phyloP scores from a whole-genome alignment of 768 basidiomycete genomes.

The Plicaturopsis crispa region DNA sequence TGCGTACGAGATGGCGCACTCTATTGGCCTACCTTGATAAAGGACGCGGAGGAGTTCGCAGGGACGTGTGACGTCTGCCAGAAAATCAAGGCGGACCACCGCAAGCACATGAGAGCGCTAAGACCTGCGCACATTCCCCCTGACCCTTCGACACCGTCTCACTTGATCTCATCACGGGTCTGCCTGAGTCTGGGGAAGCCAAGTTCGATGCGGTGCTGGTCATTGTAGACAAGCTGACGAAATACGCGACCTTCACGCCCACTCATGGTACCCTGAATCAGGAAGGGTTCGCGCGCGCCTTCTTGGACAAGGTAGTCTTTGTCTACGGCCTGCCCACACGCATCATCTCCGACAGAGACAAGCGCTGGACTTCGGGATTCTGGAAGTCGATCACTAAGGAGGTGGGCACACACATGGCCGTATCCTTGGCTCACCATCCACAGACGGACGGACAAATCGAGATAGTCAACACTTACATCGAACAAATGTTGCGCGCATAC shows the following conservation, averaged over 20 bases:
- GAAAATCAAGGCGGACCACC: conserved; percentile 7
- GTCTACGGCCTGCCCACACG: conserved; percentile 15
- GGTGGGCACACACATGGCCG: conserved; percentile 11
- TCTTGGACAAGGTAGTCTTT: conserved; percentile 3
- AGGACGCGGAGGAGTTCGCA: conserved; percentile 8
- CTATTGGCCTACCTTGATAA: conserved; percentile 7
- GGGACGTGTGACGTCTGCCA: conserved; percentile 17
- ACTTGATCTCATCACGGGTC: conserved; percentile 14
- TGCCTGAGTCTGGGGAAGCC: conserved; percentile 13
- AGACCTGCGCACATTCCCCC: conserved; percentile 14
- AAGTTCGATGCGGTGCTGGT: conserved; percentile 14
- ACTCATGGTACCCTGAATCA: too few species aligned
- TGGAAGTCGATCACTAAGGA: conserved; percentile 15
- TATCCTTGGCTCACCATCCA: conserved; percentile 28
- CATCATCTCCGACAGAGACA: conserved; percentile 14
- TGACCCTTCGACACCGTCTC: conserved; percentile 14
- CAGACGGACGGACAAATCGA: conserved; percentile 30
- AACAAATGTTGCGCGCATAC: conserved; percentile 21
- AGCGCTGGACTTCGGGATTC: conserved; percentile 16
- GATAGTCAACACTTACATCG: conserved; percentile 19
- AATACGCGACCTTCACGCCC: too few species aligned
- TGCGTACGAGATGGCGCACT: conserved; percentile 8
- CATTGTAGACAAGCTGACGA: conserved; percentile 18
- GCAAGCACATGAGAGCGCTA: too few species aligned
- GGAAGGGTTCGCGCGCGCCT: conserved; percentile 4